phyloP scores from a whole-genome alignment of 495 filamentous ascomycete genomes.

The Hypoxylon perforatum region DNA sequence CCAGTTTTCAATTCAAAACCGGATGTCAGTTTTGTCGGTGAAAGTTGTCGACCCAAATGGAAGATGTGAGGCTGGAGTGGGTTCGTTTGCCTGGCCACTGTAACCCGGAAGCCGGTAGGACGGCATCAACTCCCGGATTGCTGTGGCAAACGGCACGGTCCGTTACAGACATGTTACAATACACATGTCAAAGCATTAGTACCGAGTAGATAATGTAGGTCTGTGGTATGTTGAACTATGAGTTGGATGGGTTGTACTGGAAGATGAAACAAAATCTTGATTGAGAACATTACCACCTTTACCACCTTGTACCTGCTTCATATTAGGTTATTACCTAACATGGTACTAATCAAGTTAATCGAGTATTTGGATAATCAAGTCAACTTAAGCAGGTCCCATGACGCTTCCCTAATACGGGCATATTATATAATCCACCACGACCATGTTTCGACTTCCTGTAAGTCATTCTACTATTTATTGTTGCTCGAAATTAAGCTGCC shows the following conservation, averaged over 20 bases:
- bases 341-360: no score
- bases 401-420: no score
- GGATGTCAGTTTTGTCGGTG: neutral
- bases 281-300: no score
- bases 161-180: constrained; percentile 21
- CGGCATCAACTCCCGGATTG: constrained; percentile 13
- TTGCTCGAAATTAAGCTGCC: no score
- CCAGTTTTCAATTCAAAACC: neutral
- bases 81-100: constrained; percentile 6
- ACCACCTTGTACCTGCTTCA: no score
- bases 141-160: constrained; percentile 39
- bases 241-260: neutral
- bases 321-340: no score
- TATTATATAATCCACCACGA: no score
- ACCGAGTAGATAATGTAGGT: neutral
- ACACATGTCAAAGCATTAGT: neutral
- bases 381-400: no score
- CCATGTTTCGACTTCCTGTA: no score
- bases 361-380: no score
- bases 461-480: no score
- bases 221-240: neutral
- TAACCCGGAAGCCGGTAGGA: constrained; percentile 21
- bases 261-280: neutral
- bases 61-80: neutral
- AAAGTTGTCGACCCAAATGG: neutral